phyloP scores from a whole-genome alignment of 2,329 filamentous ascomycete genomes.

The Cladorrhinum sp. region DNA sequence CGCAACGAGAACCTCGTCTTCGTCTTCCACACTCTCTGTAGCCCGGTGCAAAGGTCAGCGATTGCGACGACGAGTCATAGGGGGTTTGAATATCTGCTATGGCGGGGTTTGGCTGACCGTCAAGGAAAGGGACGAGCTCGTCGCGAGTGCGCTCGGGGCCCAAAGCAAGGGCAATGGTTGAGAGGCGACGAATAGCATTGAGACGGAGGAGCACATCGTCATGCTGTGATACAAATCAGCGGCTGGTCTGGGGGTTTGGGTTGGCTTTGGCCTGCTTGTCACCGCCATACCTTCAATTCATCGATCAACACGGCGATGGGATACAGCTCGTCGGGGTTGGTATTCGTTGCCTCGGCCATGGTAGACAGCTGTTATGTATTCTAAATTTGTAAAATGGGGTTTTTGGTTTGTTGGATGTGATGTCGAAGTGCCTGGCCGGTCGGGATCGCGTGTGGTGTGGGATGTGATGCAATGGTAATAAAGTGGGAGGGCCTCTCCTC shows the following conservation, averaged over 20 bases:
- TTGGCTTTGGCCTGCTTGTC: conserved; percentile 27
- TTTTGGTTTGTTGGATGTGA: not conserved
- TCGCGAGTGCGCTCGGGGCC: conserved; percentile 96
- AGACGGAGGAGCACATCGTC: conserved; percentile 97
- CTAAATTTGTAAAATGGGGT: conserved; percentile 11
- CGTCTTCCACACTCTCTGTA: conserved; percentile 95
- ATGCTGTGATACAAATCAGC: conserved; percentile 58
- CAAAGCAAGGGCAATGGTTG: conserved; percentile 94
- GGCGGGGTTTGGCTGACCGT: conserved; percentile 64
- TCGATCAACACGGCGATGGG: conserved; percentile 99
- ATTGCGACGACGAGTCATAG: conserved; percentile 14
- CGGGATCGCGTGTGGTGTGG: conserved; percentile 24
- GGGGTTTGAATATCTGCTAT: conserved; percentile 9
- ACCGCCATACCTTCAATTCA: conserved; percentile 81
- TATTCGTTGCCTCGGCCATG: conserved; percentile 88
- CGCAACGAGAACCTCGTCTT: conserved; percentile 96
- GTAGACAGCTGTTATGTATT: conserved; percentile 28
- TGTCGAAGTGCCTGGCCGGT: conserved; percentile 18
- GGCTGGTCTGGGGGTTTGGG: conserved; percentile 1
- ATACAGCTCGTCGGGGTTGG: conserved; percentile 85
- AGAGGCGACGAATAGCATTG: conserved; percentile 97
- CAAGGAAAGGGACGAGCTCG: conserved; percentile 97
- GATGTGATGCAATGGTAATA: conserved; percentile 25
- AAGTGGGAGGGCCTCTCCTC: conserved; percentile 19
- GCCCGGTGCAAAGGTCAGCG: conserved; percentile 33